A percentile compares a stretch with the other conserved stretches of the same genome.
Evolutionary conservation across 2,329 filamentous ascomycete species (phyloP).

Genomic region (Talaromyces piceae): DNA sequence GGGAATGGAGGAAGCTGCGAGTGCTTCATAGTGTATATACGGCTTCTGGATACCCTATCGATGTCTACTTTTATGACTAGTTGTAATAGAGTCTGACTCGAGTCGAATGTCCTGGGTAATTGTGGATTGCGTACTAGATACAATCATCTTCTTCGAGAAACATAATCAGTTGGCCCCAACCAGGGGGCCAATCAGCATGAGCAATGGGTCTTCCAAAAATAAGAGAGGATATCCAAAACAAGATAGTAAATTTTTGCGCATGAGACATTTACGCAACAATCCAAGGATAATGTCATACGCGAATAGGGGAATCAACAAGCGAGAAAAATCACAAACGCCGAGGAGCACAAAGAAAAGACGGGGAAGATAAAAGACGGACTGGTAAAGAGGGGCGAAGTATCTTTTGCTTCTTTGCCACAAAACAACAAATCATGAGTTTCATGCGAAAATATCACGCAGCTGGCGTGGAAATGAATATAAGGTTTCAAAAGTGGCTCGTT

Average conservation of each 20-base stretch:
- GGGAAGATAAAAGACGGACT: conserved; percentile 1
- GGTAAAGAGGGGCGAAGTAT: not conserved
- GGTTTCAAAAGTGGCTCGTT: not conserved
- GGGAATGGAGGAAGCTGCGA: conserved; percentile 4
- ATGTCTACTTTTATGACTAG: not conserved
- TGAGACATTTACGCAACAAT: conserved; percentile 9
- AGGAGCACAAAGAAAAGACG: not conserved
- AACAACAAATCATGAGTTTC: not conserved
- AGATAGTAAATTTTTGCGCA: conserved; percentile 10
- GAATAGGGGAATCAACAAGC: conserved; percentile 7
- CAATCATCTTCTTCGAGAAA: conserved; percentile 9
- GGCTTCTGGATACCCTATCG: not conserved
- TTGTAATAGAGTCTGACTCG: not conserved
- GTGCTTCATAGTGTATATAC: not conserved
- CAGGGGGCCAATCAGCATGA: conserved; percentile 2
- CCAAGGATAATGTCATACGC: conserved; percentile 5
- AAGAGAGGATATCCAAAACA: conserved; percentile 4
- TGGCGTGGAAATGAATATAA: not conserved
- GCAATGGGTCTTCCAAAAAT: conserved; percentile 7
- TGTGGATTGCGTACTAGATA: conserved; percentile 3
- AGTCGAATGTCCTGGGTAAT: not conserved
- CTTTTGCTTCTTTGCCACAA: conserved; percentile 1
- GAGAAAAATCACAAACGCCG: conserved; percentile 6
- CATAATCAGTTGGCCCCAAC: conserved; percentile 6
- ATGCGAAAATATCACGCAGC: not conserved